Evolutionary conservation across 2,329 filamentous ascomycete genomes (phyloP), one percentile per base, ranked within the genome.

Genomic region (Lachnellula occidentalis): DNA sequence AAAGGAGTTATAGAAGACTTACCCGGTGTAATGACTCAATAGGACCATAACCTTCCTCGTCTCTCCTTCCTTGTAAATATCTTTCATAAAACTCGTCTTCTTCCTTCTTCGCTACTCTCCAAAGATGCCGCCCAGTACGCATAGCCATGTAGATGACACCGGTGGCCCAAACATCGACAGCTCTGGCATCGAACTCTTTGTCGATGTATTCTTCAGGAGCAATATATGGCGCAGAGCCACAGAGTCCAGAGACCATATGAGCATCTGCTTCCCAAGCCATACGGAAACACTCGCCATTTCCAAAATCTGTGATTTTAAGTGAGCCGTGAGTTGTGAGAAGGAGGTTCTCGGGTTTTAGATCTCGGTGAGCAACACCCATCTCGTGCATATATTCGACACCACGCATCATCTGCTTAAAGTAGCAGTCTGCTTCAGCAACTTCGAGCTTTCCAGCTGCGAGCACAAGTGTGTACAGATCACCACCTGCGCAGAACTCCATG

Each of bases 141-240:
- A 99, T 99, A 14, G 94, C 94, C 94, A 99, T 99, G 75, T 99
- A 99, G 57, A 99, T 99, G 50, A 99, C 94, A 69, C 94, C 94
- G 57, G 91, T 96, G 22, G 94, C 94, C 94, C 94, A 99, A 14
- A 97, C 87, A 67, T 99, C 94, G 48, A 99, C 92, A n/a, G 94
- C 92, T 55, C 94, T 83, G 31, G 94, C 94, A 68, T 99, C 94
- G 62, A 99, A 99, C 70, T 99, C 94, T 70, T 87, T 91, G 69
- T 95, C 92, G 2, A 86, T 83, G 67, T 99, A 99, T 71, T 99
- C 94, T 70, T 99, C 94, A 0, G 94, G 94, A 1, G 94, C 90
- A 63, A 99, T 99, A 69, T 99, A 99, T 0, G 94, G 94, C 21
- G 92, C 94, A 14, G 92, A 96, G 41, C 94, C 94, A 71, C 94